phyloP scores from a whole-genome alignment of 257 asterid genomes.

The Datura wrightii region DNA sequence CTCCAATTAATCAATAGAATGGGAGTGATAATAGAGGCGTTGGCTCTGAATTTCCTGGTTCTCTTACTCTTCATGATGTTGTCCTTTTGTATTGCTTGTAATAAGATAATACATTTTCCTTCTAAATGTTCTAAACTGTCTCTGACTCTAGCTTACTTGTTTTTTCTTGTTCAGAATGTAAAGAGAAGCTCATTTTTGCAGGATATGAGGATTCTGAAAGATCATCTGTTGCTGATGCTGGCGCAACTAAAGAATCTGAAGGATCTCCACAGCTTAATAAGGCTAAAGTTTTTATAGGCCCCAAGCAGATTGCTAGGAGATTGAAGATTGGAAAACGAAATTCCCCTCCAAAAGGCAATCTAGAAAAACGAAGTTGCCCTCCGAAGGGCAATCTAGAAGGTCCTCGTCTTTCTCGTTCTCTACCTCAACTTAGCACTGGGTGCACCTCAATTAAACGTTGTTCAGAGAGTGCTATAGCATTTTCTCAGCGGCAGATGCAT shows the following conservation, averaged over 20 bases:
- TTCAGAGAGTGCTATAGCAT: slow-evolving; percentile 82
- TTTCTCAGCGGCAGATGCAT: slow-evolving; percentile 89
- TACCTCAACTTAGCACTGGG: slow-evolving; percentile 69
- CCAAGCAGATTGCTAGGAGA: slow-evolving; percentile 51
- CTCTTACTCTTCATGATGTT: neutral
- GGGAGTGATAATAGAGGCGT: neutral
- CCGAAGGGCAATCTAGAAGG: slow-evolving; percentile 65
- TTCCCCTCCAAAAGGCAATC: slow-evolving; percentile 58
- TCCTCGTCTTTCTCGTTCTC: slow-evolving; percentile 62
- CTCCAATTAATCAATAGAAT: slow-evolving; percentile 5
- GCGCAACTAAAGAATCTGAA: slow-evolving; percentile 41
- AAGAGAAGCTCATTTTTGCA: slow-evolving; percentile 49
- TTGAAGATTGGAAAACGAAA: slow-evolving; percentile 44
- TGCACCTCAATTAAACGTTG: slow-evolving; percentile 72
- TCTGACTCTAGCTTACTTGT: slow-evolving; percentile 32
- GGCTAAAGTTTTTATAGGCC: slow-evolving; percentile 45
- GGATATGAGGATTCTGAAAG: slow-evolving; percentile 45
- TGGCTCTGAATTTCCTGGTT: neutral
- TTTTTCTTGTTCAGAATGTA: slow-evolving; percentile 51
- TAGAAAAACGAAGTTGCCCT: slow-evolving; percentile 44
- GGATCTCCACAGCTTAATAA: slow-evolving; percentile 43
- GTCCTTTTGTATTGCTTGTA: slow-evolving; percentile 15
- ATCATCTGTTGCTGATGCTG: slow-evolving; percentile 41
- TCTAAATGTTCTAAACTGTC: slow-evolving; percentile 21
- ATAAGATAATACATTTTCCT: neutral